phyloP scores from a whole-genome alignment of 2,329 filamentous ascomycete genomes.

The Colletotrichum caudatum region DNA sequence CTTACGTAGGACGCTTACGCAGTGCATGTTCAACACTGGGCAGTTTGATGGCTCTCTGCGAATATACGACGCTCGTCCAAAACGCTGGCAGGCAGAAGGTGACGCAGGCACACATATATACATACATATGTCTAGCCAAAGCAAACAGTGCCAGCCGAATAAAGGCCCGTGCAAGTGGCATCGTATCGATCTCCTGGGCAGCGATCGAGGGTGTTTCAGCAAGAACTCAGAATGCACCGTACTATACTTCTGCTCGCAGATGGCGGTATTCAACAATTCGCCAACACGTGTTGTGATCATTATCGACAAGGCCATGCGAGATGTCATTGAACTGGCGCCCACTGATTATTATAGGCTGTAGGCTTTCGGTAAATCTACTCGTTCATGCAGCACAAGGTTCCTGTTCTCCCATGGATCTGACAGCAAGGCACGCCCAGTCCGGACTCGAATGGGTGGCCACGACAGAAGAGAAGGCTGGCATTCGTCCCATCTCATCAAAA shows the following conservation, averaged over 20 bases:
- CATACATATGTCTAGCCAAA: conserved; percentile 1
- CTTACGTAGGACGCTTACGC: conserved; percentile 27
- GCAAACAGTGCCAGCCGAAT: conserved; percentile 2
- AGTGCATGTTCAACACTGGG: conserved; percentile 24
- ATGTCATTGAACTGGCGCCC: neutral
- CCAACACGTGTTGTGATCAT: conserved; percentile 20
- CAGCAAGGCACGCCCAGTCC: neutral
- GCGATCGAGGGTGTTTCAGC: conserved; percentile 29
- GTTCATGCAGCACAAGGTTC: neutral
- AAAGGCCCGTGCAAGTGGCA: conserved; percentile 17
- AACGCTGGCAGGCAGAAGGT: neutral
- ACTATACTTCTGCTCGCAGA: conserved; percentile 15
- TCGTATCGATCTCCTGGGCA: conserved; percentile 17
- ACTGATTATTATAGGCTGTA: conserved; percentile 15
- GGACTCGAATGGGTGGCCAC: conserved; percentile 5
- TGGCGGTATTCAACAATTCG: neutral
- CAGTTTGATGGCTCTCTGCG: conserved; percentile 6
- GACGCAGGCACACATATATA: neutral
- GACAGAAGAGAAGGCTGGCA: conserved; percentile 16
- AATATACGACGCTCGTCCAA: conserved; percentile 7
- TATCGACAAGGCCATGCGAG: conserved; percentile 13
- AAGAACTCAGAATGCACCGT: neutral
- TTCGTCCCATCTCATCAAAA: conserved; percentile 28
- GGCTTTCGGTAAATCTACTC: neutral
- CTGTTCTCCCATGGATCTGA: neutral